A percentile compares a stretch with the other conserved stretches of the same genome.
Conservation (phyloP, 2,329 filamentous ascomycete species). For the Fusarium bulbicola region DNA sequence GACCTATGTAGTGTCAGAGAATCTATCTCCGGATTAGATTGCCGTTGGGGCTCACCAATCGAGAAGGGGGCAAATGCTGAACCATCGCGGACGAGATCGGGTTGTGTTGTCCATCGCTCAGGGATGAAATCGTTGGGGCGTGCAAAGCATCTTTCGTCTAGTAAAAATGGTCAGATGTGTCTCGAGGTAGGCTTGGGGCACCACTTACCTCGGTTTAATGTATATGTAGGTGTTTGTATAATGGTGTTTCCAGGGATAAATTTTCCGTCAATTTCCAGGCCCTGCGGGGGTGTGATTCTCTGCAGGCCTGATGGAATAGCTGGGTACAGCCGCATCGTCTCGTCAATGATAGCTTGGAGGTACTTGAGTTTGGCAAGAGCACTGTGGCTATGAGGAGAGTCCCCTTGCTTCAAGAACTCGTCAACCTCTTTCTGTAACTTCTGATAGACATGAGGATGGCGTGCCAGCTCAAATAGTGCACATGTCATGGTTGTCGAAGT, state of each 20-base stretch:
- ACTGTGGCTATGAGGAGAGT: not conserved
- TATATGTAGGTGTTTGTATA: not conserved
- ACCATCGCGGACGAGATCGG: not conserved
- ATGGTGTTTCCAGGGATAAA: not conserved
- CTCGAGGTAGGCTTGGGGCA: not conserved
- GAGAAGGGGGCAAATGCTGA: not conserved
- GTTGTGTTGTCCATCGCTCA: not conserved
- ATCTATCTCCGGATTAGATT: rapidly evolving
- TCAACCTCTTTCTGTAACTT: not conserved
- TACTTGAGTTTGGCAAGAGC: not conserved
- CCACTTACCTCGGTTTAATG: not conserved
- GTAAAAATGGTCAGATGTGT: not conserved
- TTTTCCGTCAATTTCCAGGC: not conserved
- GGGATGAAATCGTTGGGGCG: not conserved
- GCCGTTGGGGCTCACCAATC: not conserved
- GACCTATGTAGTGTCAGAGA: not conserved
- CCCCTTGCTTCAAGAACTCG: not conserved
- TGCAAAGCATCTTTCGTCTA: not conserved
- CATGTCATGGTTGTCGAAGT: not conserved
- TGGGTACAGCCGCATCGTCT: not conserved
- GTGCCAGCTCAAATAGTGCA: not conserved
- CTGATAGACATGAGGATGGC: not conserved
- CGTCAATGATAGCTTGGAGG: not conserved
- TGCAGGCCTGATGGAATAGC: not conserved
- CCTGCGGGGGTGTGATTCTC: not conserved